phyloP scores from a whole-genome alignment of 805 yeast species.

The Lachancea sp. region DNA sequence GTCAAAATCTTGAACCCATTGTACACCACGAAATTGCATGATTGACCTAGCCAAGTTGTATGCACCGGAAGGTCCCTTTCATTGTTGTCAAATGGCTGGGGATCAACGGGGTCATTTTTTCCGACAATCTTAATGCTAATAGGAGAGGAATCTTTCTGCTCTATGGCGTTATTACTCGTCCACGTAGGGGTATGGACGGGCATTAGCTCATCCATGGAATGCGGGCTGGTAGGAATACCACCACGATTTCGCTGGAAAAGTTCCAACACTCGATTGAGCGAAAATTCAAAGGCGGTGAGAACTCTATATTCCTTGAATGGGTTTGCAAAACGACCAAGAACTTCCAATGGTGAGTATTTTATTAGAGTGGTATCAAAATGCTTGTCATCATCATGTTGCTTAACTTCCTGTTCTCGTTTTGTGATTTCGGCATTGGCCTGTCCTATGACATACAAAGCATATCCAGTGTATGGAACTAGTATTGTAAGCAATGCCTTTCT shows the following conservation, averaged over 20 bases:
- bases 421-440: constrained; percentile 50
- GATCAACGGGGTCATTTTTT: not conserved
- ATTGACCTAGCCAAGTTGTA: constrained; percentile 90
- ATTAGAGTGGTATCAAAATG: constrained; percentile 12
- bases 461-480: constrained; percentile 51
- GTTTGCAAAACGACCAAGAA: constrained; percentile 78
- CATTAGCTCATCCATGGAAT: constrained; percentile 47
- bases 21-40: constrained; percentile 70
- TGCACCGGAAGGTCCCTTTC: constrained; percentile 6
- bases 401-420: constrained; percentile 34
- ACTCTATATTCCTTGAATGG: constrained; percentile 88
- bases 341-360: constrained; percentile 42
- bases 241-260: constrained; percentile 59
- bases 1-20: constrained; percentile 70
- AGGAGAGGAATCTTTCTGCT: not conserved
- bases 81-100: not conserved
- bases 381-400: constrained; percentile 15
- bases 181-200: constrained; percentile 56
- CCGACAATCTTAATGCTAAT: not conserved
- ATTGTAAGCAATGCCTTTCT: constrained; percentile 17
- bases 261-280: constrained; percentile 65
- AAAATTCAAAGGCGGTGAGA: constrained; percentile 83
- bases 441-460: constrained; percentile 54
- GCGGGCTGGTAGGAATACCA: constrained; percentile 44
- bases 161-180: constrained; percentile 6